Conservation (phyloP, 1,284 basidiomycete genomes). For the Chalciporus sp. region DNA sequence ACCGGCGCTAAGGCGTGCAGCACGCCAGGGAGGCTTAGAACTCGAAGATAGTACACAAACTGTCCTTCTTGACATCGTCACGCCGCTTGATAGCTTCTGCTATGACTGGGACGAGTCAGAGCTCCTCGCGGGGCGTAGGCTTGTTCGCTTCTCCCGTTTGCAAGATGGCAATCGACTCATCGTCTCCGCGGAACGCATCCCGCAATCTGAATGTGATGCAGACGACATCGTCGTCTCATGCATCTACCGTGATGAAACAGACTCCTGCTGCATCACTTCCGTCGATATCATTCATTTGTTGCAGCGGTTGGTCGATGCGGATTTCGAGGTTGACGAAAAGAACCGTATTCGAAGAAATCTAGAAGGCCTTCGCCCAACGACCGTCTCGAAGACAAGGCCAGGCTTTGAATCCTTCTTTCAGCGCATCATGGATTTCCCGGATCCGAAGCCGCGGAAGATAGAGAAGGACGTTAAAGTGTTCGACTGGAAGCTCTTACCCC, state of each 20-base stretch:
- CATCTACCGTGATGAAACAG: slow-evolving; percentile 82
- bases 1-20: slow-evolving; percentile 27
- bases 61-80: slow-evolving; percentile 58
- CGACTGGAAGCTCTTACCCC: slow-evolving; percentile 82
- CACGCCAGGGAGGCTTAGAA: slow-evolving; percentile 24
- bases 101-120: slow-evolving; percentile 62
- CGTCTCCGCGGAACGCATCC: slow-evolving; percentile 64
- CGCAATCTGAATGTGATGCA: slow-evolving; percentile 57
- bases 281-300: slow-evolving; percentile 95
- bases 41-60: slow-evolving; percentile 44
- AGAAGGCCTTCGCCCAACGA: slow-evolving; percentile 89
- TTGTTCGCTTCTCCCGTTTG: slow-evolving; percentile 69
- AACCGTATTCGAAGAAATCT: slow-evolving; percentile 94
- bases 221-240: slow-evolving; percentile 79
- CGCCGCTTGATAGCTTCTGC: slow-evolving; percentile 55
- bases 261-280: slow-evolving; percentile 87
- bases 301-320: slow-evolving; percentile 81
- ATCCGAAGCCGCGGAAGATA: slow-evolving; percentile 93
- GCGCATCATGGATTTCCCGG: slow-evolving; percentile 93
- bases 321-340: slow-evolving; percentile 94
- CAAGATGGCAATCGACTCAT: slow-evolving; percentile 63
- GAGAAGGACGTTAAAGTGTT: slow-evolving; percentile 99
- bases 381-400: slow-evolving; percentile 84
- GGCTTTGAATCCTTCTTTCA: slow-evolving; percentile 88
- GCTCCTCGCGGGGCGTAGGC: slow-evolving; percentile 58